These are phyloP conservation scores for Clavispora asparagi DNA, from an alignment of 805 yeast species.

Conservation along the genomic window DNA sequence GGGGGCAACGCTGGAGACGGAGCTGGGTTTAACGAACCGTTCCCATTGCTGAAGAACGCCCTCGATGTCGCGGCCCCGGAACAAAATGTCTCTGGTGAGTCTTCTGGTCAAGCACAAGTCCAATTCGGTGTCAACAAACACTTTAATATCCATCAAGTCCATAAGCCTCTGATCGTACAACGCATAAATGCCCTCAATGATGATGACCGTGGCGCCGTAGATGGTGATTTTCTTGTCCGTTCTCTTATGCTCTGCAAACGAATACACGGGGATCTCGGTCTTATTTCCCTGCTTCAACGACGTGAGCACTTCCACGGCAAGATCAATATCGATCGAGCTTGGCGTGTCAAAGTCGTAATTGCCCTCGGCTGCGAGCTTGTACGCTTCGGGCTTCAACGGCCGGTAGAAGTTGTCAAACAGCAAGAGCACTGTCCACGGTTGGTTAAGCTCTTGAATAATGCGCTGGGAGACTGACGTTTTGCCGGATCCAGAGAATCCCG, in stretches of 20 bases:
- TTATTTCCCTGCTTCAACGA: conserved; percentile 64
- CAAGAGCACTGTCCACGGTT: conserved; percentile 90
- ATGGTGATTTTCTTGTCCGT: conserved; percentile 67
- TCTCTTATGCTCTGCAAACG: conserved; percentile 64
- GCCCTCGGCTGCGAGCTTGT: conserved; percentile 57
- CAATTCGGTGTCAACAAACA: conserved; percentile 89
- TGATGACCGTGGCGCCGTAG: conserved; percentile 91
- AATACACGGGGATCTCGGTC: conserved; percentile 43
- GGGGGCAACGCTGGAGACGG: conserved; percentile 67
- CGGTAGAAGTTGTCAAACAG: conserved; percentile 90
- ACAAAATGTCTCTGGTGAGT: conserved; percentile 77
- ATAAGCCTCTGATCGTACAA: conserved; percentile 64
- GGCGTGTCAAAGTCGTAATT: conserved; percentile 88
- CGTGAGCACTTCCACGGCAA: conserved; percentile 56
- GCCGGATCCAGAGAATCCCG: conserved; percentile 76
- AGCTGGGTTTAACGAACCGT: conserved; percentile 85
- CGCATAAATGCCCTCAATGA: conserved; percentile 88
- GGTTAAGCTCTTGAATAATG: conserved; percentile 69
- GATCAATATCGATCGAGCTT: conserved; percentile 73
- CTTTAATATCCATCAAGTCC: conserved; percentile 76
- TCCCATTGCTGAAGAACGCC: conserved; percentile 92
- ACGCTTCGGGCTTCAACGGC: conserved; percentile 61
- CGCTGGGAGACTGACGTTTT: conserved; percentile 87
- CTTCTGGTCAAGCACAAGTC: conserved; percentile 91
- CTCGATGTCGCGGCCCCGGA: conserved; percentile 76